Evolutionary conservation across 2,329 filamentous ascomycete genomes (phyloP).

Genomic region (Paecilomyces sp.): DNA sequence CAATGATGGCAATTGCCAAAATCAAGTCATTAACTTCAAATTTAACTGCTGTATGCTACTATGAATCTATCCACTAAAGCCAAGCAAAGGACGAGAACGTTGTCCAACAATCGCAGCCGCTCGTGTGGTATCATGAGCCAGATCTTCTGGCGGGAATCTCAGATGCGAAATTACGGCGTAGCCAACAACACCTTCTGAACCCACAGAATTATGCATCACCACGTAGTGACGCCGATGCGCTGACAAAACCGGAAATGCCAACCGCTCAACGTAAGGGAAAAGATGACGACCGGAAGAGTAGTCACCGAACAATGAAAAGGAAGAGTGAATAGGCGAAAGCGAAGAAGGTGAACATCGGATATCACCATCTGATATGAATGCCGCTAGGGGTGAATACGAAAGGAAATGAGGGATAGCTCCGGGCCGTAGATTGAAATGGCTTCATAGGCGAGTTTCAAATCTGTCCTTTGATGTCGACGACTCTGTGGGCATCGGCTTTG

Average conservation of each 20-base stretch:
- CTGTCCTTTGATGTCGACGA: constrained; percentile 95
- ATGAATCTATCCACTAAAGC: neutral
- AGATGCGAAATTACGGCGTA: neutral
- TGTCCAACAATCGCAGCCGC: neutral
- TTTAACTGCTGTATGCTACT: neutral
- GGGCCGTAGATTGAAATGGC: neutral
- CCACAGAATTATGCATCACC: neutral
- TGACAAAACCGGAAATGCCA: neutral
- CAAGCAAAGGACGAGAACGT: neutral
- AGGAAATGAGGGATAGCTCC: neutral
- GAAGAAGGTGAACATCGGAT: neutral
- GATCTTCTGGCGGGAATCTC: neutral
- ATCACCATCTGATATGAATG: neutral
- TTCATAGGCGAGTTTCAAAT: constrained; percentile 43
- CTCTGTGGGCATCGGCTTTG: constrained; percentile 67
- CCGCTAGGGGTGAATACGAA: neutral
- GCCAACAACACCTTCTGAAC: neutral
- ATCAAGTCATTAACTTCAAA: neutral
- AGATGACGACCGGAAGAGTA: neutral
- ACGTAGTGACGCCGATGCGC: neutral
- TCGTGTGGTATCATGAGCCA: neutral
- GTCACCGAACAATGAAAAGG: constrained; percentile 1
- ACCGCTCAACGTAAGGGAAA: neutral
- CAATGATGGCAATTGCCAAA: neutral
- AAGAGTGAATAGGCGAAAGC: constrained; percentile 5